Conservation (phyloP, 441 rosid genomes). For the Bruguiera hainesii region DNA sequence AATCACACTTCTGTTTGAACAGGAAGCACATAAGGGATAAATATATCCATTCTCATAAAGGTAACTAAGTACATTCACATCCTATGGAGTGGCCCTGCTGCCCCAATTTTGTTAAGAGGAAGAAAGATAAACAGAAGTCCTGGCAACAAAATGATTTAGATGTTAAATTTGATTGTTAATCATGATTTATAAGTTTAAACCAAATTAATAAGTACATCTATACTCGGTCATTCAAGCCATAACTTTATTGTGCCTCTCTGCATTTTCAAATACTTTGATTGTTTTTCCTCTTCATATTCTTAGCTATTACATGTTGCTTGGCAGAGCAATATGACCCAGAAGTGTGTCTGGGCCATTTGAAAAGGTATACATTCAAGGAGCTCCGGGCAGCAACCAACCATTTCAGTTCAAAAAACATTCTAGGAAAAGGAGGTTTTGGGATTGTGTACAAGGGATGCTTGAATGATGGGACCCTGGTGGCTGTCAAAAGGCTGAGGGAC, state of each 20-base stretch:
- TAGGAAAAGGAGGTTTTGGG: slow-evolving; percentile 91
- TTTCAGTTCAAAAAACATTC: slow-evolving; percentile 79
- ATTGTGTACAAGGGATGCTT: slow-evolving; percentile 88
- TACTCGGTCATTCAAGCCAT: background rate
- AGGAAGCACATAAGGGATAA: background rate
- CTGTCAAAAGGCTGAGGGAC: slow-evolving; percentile 95
- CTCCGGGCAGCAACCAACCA: slow-evolving; percentile 84
- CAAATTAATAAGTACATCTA: background rate
- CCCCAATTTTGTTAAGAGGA: background rate
- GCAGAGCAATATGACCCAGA: slow-evolving; percentile 94
- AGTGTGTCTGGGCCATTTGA: slow-evolving; percentile 77
- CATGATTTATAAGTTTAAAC: background rate
- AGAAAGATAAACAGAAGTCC: background rate
- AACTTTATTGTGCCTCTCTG: background rate
- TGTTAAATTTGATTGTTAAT: background rate
- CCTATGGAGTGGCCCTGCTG: background rate
- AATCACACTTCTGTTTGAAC: background rate
- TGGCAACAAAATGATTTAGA: background rate
- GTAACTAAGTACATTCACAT: background rate
- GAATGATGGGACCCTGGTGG: slow-evolving; percentile 68
- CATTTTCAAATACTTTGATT: background rate
- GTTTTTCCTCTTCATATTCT: slow-evolving; percentile 2
- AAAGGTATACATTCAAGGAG: slow-evolving; percentile 82
- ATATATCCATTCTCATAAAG: background rate
- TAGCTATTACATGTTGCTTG: slow-evolving; percentile 11